Conservation (phyloP, 768 basidiomycete genomes). For the Rhizopogon vesiculosus region DNA sequence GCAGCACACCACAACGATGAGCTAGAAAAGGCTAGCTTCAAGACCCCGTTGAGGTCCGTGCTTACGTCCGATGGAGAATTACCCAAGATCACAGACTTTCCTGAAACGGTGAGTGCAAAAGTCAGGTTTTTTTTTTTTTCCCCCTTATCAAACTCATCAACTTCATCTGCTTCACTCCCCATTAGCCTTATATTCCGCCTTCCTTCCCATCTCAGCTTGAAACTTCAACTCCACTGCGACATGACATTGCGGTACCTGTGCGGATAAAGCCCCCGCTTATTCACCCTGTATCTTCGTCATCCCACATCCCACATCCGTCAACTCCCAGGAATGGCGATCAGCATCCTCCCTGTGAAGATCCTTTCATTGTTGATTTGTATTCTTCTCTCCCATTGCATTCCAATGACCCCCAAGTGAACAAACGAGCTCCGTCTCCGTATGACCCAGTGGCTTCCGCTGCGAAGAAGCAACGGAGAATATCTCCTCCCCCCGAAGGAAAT, state of each 20-base stretch:
- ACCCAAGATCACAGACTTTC: slow-evolving; percentile 28
- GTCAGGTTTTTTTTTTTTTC: slow-evolving; percentile 3
- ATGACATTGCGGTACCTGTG: slow-evolving; percentile 10
- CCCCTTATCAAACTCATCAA: slow-evolving; percentile 10
- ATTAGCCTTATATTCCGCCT: slow-evolving; percentile 46
- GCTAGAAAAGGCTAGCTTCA: slow-evolving; percentile 1
- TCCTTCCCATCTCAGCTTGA: slow-evolving; percentile 49
- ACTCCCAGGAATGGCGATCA: slow-evolving; percentile 12
- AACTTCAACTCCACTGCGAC: slow-evolving; percentile 48
- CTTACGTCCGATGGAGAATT: slow-evolving; percentile 2
- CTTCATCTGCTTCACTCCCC: background rate
- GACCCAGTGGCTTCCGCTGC: slow-evolving; percentile 8
- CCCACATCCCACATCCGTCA: slow-evolving; percentile 22
- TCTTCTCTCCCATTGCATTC: slow-evolving; percentile 13
- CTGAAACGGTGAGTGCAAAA: slow-evolving; percentile 31
- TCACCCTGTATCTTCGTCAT: slow-evolving; percentile 16
- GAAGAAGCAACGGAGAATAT: slow-evolving; percentile 17
- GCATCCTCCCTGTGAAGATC: slow-evolving; percentile 3
- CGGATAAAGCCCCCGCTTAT: slow-evolving; percentile 44
- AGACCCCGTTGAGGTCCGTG: slow-evolving; percentile 2
- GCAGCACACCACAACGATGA: background rate
- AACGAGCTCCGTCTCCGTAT: slow-evolving; percentile 26
- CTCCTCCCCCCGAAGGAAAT: background rate
- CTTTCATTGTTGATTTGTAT: slow-evolving; percentile 6
- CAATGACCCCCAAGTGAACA: slow-evolving; percentile 14